A percentile compares a stretch with the other conserved stretches of the same genome.
These are phyloP conservation scores for Hydrangea macrophylla DNA, from an alignment of 148 eudicot species.

Conservation along the genomic window DNA sequence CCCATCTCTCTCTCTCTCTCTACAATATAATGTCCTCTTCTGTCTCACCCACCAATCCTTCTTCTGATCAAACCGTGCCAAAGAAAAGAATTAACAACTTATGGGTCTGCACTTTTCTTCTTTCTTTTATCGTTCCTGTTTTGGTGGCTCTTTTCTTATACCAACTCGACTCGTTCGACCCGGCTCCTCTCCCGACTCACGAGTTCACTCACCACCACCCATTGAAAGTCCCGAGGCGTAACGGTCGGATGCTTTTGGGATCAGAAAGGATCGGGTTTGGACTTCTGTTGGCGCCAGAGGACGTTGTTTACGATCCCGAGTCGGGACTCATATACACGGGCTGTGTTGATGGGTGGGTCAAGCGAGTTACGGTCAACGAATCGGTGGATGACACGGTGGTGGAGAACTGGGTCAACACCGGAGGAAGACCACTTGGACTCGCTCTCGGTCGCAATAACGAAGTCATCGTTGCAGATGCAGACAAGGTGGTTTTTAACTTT, in stretches of 20 bases:
- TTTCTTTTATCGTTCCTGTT: constrained; percentile 25
- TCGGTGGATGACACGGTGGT: constrained; percentile 35
- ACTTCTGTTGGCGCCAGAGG: constrained; percentile 52
- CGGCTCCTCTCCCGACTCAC: constrained; percentile 39
- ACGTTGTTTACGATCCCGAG: constrained; percentile 45
- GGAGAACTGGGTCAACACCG: constrained; percentile 68
- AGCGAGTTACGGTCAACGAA: constrained; percentile 35
- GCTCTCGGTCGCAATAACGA: constrained; percentile 45
- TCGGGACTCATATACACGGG: constrained; percentile 45
- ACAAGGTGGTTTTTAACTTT: too few relatives aligned
- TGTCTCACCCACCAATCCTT: too few relatives aligned
- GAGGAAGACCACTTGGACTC: constrained; percentile 75
- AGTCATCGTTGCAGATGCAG: constrained; percentile 57
- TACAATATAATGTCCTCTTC: too few relatives aligned
- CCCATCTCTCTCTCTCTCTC: too few relatives aligned
- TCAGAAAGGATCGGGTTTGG: constrained; percentile 44
- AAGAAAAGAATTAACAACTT: neutral
- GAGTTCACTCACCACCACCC: constrained; percentile 27
- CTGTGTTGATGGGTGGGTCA: constrained; percentile 71
- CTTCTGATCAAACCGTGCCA: neutral
- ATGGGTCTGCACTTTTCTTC: constrained; percentile 14
- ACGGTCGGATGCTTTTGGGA: constrained; percentile 36
- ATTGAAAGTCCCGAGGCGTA: constrained; percentile 23
- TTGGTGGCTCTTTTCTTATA: constrained; percentile 22
- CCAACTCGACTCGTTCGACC: constrained; percentile 54